Conservation (phyloP, 768 basidiomycete genomes). For the Boletus sp. region DNA sequence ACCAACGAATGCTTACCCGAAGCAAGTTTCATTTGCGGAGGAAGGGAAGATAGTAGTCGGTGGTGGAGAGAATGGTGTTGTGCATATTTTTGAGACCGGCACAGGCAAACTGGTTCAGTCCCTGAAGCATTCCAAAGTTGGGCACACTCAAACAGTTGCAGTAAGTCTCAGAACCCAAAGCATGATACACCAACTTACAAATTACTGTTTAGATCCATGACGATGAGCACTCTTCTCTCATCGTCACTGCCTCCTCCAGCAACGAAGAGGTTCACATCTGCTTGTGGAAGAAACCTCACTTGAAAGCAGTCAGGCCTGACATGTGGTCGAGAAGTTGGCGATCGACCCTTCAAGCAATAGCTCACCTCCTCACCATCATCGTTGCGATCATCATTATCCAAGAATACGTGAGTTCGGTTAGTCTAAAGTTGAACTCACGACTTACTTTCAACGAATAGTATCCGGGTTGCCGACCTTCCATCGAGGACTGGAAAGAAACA, state of each 20-base stretch:
- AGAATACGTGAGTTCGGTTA: no score
- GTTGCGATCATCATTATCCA: no score
- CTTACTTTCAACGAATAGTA: no score
- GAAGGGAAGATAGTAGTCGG: background rate
- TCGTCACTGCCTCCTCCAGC: background rate
- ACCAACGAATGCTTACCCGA: constrained; percentile 3
- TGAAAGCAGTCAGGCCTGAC: no score
- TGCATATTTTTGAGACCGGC: background rate
- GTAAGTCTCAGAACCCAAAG: background rate
- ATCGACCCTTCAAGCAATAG: no score
- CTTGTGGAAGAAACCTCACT: no score
- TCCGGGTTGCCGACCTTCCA: no score
- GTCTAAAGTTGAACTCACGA: no score
- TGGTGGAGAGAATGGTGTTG: background rate
- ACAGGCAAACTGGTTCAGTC: background rate
- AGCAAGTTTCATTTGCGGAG: constrained; percentile 3
- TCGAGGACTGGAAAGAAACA: no score
- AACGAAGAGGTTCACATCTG: background rate
- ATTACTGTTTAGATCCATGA: background rate
- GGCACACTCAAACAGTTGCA: constrained; percentile 1
- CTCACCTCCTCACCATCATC: no score
- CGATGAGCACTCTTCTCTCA: background rate
- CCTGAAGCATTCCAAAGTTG: background rate
- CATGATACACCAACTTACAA: no score
- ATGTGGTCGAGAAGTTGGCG: no score